Evolutionary conservation across 2,329 filamentous ascomycete species (phyloP), one percentile per base, ranked within the genome.

Genomic region (Fusarium equiseti): DNA sequence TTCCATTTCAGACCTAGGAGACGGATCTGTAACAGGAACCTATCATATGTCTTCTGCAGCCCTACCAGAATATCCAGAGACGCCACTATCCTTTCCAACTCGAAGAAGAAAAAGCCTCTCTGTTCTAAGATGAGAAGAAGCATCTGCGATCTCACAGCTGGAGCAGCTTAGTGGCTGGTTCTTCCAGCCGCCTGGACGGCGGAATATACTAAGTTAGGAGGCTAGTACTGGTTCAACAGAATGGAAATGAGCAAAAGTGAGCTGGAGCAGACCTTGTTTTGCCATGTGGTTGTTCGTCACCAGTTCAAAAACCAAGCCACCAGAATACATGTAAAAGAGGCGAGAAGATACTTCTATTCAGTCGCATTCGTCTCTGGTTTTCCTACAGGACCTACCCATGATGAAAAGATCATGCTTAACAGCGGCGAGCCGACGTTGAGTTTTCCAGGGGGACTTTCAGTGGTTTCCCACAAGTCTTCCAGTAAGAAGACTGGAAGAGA

Each of bases 181-280:
- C 24, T 42, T 42, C 66, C 55, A 70, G 58, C 61, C 56, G 66
- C 66, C 66, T 12, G 51, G 51, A 43, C 42, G 40, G 66, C 52
- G 55, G 51, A 52, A 66, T 63, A 50, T 50, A 54, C 27, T 56
- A 38, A 38, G 35, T 12, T 24, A 40, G 16, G 32, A 48, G 54
- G 48, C 61, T 65, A 59, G 43, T 66, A 10, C n/a, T 46, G 45
- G 57, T 68, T 54, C 22, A 38, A 35, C 22, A 62, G 27, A 24
- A 59, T 56, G 45, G 42, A 60, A 54, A 68, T 51, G 52, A 59
- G 40, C 59, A 50, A 44, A 57, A 27, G 35, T 22, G 26, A 53
- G 24, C 45, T 69, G 60, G 43, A 44, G 48, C 35, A n/a, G 64
- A 26, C 49, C 40, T 46, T 42, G 42, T 43, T 22, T 48, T 43